Conservation (phyloP, 2,329 filamentous ascomycete species). For the Microcera coccophila region DNA sequence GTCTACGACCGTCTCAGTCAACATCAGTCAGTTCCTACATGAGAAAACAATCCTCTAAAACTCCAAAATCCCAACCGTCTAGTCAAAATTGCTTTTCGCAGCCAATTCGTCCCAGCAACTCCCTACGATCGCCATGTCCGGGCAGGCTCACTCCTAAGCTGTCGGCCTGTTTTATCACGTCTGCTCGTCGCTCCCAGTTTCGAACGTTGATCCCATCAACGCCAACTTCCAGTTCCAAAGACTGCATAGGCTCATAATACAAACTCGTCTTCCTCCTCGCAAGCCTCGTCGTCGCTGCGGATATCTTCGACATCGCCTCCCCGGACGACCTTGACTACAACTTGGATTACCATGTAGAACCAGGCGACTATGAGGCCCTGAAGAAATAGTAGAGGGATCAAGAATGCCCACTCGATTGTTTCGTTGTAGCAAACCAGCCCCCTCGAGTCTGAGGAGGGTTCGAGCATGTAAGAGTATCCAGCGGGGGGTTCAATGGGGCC, state of each 20-base stretch:
- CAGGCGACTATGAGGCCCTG: constrained; percentile 79
- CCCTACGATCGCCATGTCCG: constrained; percentile 72
- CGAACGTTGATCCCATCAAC: constrained; percentile 67
- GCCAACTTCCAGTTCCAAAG: constrained; percentile 71
- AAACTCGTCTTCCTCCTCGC: constrained; percentile 56
- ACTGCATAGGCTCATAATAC: constrained; percentile 52
- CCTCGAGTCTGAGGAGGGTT: constrained; percentile 67
- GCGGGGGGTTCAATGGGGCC: constrained; percentile 51
- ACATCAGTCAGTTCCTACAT: too few relatives aligned
- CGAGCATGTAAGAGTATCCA: constrained; percentile 60
- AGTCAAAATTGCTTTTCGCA: constrained; percentile 71
- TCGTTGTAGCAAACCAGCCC: constrained; percentile 78
- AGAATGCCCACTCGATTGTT: constrained; percentile 70
- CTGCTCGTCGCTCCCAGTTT: constrained; percentile 56
- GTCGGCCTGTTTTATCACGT: constrained; percentile 51
- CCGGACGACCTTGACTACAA: constrained; percentile 74
- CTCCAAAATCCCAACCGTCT: constrained; percentile 3
- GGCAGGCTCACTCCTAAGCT: constrained; percentile 62
- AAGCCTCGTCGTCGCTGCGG: constrained; percentile 73
- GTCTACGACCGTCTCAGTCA: too few relatives aligned
- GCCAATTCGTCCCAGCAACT: constrained; percentile 75
- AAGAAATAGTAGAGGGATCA: constrained; percentile 70
- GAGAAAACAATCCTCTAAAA: constrained; percentile 1
- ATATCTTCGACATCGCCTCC: constrained; percentile 79
- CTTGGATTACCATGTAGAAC: constrained; percentile 83